These are phyloP conservation scores for Pleoardoris graminearum DNA, from an alignment of 2,329 filamentous ascomycete species.

Conservation along the genomic window DNA sequence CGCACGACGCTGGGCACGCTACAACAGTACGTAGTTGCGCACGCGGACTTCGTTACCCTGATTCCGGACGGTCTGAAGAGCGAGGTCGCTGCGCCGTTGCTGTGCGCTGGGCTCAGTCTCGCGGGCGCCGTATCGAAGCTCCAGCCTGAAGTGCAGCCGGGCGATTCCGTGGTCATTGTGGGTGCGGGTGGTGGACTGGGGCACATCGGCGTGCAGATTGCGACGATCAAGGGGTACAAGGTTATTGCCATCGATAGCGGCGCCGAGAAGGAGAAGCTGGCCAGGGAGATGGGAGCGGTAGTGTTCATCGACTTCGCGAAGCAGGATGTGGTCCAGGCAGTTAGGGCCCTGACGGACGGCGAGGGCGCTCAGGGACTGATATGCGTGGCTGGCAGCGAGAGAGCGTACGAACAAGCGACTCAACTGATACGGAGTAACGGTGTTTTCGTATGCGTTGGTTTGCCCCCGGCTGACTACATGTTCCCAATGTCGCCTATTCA, in stretches of 20 bases:
- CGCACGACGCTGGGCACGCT: conserved; percentile 42
- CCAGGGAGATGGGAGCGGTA: conserved; percentile 68
- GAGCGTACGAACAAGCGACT: conserved; percentile 51
- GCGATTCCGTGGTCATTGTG: conserved; percentile 78
- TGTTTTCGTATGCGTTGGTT: conserved; percentile 53
- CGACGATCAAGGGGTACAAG: conserved; percentile 80
- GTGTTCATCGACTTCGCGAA: conserved; percentile 79
- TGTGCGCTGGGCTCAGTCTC: conserved; percentile 55
- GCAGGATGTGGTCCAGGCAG: conserved; percentile 46
- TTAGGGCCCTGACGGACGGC: conserved; percentile 47
- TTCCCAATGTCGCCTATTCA: conserved; percentile 53
- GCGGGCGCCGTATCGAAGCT: conserved; percentile 86
- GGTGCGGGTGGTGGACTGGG: conserved; percentile 84
- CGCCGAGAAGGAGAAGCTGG: conserved; percentile 74
- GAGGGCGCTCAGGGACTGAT: conserved; percentile 53
- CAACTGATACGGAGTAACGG: conserved; percentile 51
- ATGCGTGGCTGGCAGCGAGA: conserved; percentile 51
- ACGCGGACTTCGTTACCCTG: conserved; percentile 36
- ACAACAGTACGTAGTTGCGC: conserved; percentile 42
- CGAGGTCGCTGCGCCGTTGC: conserved; percentile 42
- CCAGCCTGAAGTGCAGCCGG: conserved; percentile 71
- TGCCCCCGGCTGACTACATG: conserved; percentile 49
- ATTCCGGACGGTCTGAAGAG: conserved; percentile 44
- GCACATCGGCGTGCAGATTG: conserved; percentile 77
- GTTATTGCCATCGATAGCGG: conserved; percentile 83